Percentiles rank a stretch among this genome's conserved stretches.
These are phyloP conservation scores for Ustilago curta DNA, from an alignment of 1,284 basidiomycete genomes.

Conservation along the genomic window DNA sequence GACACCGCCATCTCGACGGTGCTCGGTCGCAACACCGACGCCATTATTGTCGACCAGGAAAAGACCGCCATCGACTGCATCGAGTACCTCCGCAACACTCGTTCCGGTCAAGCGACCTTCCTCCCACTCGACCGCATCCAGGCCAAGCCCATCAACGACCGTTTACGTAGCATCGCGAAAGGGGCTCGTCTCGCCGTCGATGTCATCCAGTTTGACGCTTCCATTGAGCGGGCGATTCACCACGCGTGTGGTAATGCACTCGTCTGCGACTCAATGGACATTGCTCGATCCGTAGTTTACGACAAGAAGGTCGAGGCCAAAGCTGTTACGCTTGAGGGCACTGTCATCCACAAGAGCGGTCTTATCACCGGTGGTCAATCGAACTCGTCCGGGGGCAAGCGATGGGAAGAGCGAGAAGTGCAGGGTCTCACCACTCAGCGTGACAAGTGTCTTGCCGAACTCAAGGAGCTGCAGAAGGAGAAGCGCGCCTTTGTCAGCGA, in stretches of 20 bases:
- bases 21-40: constrained; percentile 92
- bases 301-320: constrained; percentile 96
- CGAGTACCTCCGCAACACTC: constrained; percentile 93
- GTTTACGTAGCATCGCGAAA: constrained; percentile 88
- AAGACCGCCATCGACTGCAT: constrained; percentile 98
- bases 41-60: constrained; percentile 95
- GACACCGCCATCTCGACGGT: constrained; percentile 94
- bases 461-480: constrained; percentile 83
- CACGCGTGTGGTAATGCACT: constrained; percentile 94
- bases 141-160: constrained; percentile 92
- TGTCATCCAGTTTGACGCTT: constrained; percentile 73
- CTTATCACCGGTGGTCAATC: constrained; percentile 90
- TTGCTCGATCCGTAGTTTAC: constrained; percentile 90
- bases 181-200: constrained; percentile 94
- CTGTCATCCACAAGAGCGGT: constrained; percentile 96
- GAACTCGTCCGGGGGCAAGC: constrained; percentile 73
- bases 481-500: constrained; percentile 85
- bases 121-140: constrained; percentile 96
- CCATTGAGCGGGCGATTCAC: constrained; percentile 87
- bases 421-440: constrained; percentile 78
- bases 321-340: constrained; percentile 96
- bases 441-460: constrained; percentile 81
- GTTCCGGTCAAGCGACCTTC: constrained; percentile 94
- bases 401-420: constrained; percentile 91
- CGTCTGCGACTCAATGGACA: constrained; percentile 93